These are phyloP conservation scores for Kingdonia uniflora DNA, from an alignment of 164 flowering plant species.

Conservation along the genomic window DNA sequence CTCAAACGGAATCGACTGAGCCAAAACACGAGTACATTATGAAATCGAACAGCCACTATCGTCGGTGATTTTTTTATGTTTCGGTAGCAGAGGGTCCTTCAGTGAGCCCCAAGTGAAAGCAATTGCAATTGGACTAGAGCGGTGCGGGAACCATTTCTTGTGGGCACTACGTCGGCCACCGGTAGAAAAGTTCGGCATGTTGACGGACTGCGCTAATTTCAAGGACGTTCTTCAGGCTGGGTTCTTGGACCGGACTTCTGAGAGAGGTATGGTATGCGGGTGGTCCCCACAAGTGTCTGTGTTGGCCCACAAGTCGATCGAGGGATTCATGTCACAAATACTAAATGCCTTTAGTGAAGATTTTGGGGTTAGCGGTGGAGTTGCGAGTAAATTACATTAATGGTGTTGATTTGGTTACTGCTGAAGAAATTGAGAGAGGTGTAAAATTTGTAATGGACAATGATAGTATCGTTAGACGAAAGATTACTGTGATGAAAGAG, in stretches of 20 bases:
- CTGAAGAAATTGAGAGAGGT: slow-evolving; percentile 2
- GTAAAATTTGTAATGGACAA: slow-evolving; percentile 3
- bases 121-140: slow-evolving; percentile 26
- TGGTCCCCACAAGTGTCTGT: slow-evolving; percentile 14
- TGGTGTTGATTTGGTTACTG: not conserved
- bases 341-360: slow-evolving; percentile 12
- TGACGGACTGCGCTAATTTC: slow-evolving; percentile 1
- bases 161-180: slow-evolving; percentile 24
- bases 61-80: slow-evolving; percentile 35
- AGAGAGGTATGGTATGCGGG: slow-evolving; percentile 5
- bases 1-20: not conserved
- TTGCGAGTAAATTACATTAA: not conserved
- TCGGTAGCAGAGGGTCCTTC: slow-evolving; percentile 28
- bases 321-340: slow-evolving; percentile 15
- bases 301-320: slow-evolving; percentile 10
- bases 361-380: slow-evolving; percentile 8
- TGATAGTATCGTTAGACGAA: slow-evolving; percentile 4
- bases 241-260: slow-evolving; percentile 8
- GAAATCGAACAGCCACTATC: slow-evolving; percentile 16
- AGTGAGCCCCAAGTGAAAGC: slow-evolving; percentile 18
- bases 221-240: slow-evolving; percentile 11
- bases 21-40: not conserved
- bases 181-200: not conserved
- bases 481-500: slow-evolving; percentile 2
- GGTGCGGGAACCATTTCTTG: slow-evolving; percentile 21